Conservation (phyloP, 208 protist genomes). For the Leishmania aethiopica region DNA sequence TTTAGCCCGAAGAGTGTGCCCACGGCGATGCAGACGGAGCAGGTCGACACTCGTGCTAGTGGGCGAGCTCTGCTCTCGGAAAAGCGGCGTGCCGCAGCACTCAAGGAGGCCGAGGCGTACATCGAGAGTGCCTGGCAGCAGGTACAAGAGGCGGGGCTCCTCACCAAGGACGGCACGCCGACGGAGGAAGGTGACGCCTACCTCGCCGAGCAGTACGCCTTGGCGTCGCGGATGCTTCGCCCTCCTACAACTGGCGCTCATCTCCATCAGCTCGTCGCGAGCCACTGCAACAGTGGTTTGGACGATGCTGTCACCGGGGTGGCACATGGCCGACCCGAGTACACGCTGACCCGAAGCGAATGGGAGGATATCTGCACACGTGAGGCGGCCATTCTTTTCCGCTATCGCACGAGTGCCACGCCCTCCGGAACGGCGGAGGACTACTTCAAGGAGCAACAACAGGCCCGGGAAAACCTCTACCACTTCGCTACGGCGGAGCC, state of each 20-base stretch:
- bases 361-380: slow-evolving; percentile 51
- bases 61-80: slow-evolving; percentile 46
- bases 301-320: background rate
- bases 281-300: slow-evolving; percentile 18
- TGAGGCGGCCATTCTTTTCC: slow-evolving; percentile 54
- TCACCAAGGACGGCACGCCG: slow-evolving; percentile 22
- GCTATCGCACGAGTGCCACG: slow-evolving; percentile 32
- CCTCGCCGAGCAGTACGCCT: slow-evolving; percentile 73
- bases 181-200: slow-evolving; percentile 69
- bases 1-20: slow-evolving; percentile 49
- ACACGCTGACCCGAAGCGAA: slow-evolving; percentile 22
- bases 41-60: slow-evolving; percentile 10
- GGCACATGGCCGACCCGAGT: background rate
- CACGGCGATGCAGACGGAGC: background rate
- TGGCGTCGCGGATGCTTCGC: slow-evolving; percentile 55
- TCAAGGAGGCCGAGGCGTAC: slow-evolving; percentile 68
- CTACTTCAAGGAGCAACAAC: slow-evolving; percentile 26
- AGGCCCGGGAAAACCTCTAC: slow-evolving; percentile 27
- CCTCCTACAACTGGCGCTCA: slow-evolving; percentile 14
- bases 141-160: slow-evolving; percentile 52
- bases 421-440: slow-evolving; percentile 19
- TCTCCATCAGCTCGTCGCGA: slow-evolving; percentile 41
- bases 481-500: slow-evolving; percentile 34
- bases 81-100: slow-evolving; percentile 40
- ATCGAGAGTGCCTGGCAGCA: slow-evolving; percentile 75